Evolutionary conservation across 2,329 filamentous ascomycete genomes (phyloP).

Genomic region (Amesomyces nigricolor): DNA sequence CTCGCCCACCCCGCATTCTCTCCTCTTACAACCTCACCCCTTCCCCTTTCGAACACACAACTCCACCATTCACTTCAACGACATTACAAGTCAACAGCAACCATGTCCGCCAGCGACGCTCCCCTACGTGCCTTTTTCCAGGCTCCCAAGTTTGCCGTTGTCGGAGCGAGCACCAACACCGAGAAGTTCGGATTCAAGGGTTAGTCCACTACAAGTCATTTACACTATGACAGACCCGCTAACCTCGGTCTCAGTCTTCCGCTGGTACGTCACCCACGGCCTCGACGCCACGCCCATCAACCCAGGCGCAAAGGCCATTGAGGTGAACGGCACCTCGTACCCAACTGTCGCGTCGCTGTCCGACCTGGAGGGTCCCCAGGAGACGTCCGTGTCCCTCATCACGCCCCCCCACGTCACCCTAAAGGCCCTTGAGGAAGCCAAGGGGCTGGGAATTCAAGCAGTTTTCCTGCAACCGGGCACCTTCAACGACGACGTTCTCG

Average conservation of each 20-base stretch:
- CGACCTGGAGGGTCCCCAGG: slow-evolving; percentile 57
- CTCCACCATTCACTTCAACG: slow-evolving; percentile 7
- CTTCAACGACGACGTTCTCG: slow-evolving; percentile 70
- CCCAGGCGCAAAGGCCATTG: slow-evolving; percentile 60
- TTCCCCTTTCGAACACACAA: neutral
- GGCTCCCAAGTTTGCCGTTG: slow-evolving; percentile 75
- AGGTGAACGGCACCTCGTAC: slow-evolving; percentile 53
- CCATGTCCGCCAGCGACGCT: slow-evolving; percentile 59
- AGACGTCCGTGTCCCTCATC: slow-evolving; percentile 78
- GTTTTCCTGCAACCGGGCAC: slow-evolving; percentile 91
- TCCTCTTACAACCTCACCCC: neutral
- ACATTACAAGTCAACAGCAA: slow-evolving; percentile 11
- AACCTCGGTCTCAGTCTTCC: slow-evolving; percentile 60
- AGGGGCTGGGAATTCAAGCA: slow-evolving; percentile 62
- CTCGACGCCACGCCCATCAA: slow-evolving; percentile 82
- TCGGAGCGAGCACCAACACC: slow-evolving; percentile 79
- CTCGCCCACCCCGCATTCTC: neutral
- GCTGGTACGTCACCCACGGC: slow-evolving; percentile 75
- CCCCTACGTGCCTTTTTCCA: slow-evolving; percentile 75
- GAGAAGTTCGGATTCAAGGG: slow-evolving; percentile 86
- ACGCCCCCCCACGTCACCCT: slow-evolving; percentile 77
- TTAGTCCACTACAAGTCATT: slow-evolving; percentile 34
- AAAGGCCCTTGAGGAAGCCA: slow-evolving; percentile 70
- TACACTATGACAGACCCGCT: neutral
- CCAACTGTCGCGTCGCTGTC: slow-evolving; percentile 60